Percentiles rank a stretch among this genome's conserved stretches.
Evolutionary conservation across 352 stramenopile genomes (phyloP).

Genomic region (Globisporangium polare): DNA sequence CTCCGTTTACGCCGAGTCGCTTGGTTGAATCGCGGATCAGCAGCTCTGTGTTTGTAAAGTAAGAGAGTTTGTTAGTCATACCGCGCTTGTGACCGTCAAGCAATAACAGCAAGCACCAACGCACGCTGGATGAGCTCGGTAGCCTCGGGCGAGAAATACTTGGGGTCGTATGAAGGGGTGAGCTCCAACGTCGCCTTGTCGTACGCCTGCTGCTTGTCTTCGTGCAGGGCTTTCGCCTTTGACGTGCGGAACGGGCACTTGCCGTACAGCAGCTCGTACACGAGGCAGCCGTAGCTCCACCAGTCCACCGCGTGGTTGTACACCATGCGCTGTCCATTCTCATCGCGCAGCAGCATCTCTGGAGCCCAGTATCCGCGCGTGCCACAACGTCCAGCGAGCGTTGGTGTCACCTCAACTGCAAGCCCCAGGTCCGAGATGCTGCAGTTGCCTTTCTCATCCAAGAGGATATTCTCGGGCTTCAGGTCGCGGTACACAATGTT

Average conservation of each 20-base stretch:
- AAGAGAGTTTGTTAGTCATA: background rate
- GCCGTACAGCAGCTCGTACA: slow-evolving; percentile 97
- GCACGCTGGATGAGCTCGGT: slow-evolving; percentile 73
- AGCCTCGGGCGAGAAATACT: slow-evolving; percentile 78
- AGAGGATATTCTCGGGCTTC: slow-evolving; percentile 88
- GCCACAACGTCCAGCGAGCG: slow-evolving; percentile 65
- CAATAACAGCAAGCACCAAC: slow-evolving; percentile 10
- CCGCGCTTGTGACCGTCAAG: background rate
- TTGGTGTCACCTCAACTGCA: slow-evolving; percentile 92
- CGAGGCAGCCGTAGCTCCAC: slow-evolving; percentile 97
- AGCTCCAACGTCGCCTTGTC: slow-evolving; percentile 80
- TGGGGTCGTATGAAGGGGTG: slow-evolving; percentile 69
- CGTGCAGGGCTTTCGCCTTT: slow-evolving; percentile 89
- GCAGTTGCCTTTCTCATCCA: slow-evolving; percentile 94
- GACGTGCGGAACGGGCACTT: slow-evolving; percentile 97
- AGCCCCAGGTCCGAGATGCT: slow-evolving; percentile 96
- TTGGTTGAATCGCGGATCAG: slow-evolving; percentile 70
- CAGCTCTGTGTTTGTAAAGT: slow-evolving; percentile 35
- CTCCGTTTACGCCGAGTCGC: slow-evolving; percentile 62
- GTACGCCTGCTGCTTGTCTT: slow-evolving; percentile 87
- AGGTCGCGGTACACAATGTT: slow-evolving; percentile 90
- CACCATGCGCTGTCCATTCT: slow-evolving; percentile 88
- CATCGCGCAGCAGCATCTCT: slow-evolving; percentile 94
- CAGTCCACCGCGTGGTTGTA: slow-evolving; percentile 96
- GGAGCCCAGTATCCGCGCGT: slow-evolving; percentile 93